Evolutionary conservation across 2,329 filamentous ascomycete species (phyloP).

Genomic region (Aspergillus sergii): DNA sequence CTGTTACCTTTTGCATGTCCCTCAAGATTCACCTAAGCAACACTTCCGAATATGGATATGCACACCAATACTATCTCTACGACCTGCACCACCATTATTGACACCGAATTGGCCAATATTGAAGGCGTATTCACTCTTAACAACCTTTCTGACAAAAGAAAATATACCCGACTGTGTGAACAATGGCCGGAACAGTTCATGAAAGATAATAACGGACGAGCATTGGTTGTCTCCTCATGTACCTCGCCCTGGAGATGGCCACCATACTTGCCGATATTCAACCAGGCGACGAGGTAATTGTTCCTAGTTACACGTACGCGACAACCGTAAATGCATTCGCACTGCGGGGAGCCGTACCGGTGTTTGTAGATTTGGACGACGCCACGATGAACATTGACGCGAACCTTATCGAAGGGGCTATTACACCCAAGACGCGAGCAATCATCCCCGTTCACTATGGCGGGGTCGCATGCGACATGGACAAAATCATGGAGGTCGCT

Average conservation of each 20-base stretch:
- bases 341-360: slow-evolving; percentile 13
- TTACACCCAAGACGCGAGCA: slow-evolving; percentile 15
- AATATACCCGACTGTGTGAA: slow-evolving; percentile 14
- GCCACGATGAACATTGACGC: slow-evolving; percentile 18
- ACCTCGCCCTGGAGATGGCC: slow-evolving; percentile 19
- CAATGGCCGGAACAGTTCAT: slow-evolving; percentile 16
- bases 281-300: slow-evolving; percentile 20
- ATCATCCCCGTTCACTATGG: slow-evolving; percentile 21
- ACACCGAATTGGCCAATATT: slow-evolving; percentile 9
- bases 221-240: slow-evolving; percentile 15
- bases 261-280: slow-evolving; percentile 12
- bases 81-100: slow-evolving; percentile 7
- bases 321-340: slow-evolving; percentile 20
- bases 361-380: slow-evolving; percentile 19
- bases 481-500: slow-evolving; percentile 12
- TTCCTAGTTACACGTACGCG: slow-evolving; percentile 20
- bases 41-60: neutral
- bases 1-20: neutral
- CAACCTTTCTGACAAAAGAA: slow-evolving; percentile 12
- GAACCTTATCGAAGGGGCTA: slow-evolving; percentile 3
- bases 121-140: slow-evolving; percentile 2
- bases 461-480: slow-evolving; percentile 20
- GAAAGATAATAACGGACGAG: neutral
- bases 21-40: neutral
- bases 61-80: slow-evolving; percentile 2